Conservation (phyloP, 768 basidiomycete genomes). For the Chiua virens region DNA sequence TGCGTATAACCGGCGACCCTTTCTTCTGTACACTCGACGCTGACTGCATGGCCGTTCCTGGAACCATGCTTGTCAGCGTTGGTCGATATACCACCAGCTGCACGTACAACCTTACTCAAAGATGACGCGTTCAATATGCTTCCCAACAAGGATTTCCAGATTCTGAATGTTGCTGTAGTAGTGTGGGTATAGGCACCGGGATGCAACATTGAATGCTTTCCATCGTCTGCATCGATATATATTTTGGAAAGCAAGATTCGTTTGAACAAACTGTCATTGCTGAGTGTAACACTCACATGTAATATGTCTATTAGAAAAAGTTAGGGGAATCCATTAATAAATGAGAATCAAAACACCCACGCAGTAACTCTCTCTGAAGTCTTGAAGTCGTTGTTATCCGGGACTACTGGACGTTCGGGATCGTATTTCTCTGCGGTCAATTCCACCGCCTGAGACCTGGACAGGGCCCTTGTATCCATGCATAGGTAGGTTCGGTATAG, state of each 20-base stretch:
- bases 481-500: slow-evolving; percentile 20
- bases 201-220: slow-evolving; percentile 32
- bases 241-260: slow-evolving; percentile 30
- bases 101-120: slow-evolving; percentile 41
- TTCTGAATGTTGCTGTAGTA: slow-evolving; percentile 24
- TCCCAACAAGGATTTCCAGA: slow-evolving; percentile 32
- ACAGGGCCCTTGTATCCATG: slow-evolving; percentile 39
- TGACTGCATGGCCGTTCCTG: slow-evolving; percentile 37
- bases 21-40: slow-evolving; percentile 37
- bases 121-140: slow-evolving; percentile 35
- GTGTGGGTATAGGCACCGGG: slow-evolving; percentile 37
- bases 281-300: slow-evolving; percentile 9
- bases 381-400: slow-evolving; percentile 50
- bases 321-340: neutral
- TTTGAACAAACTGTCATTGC: neutral
- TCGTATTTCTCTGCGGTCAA: slow-evolving; percentile 39
- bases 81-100: neutral
- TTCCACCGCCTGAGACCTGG: slow-evolving; percentile 18
- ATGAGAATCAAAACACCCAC: slow-evolving; percentile 8
- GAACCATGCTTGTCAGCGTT: neutral
- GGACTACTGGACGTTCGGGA: slow-evolving; percentile 39
- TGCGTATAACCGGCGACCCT: slow-evolving; percentile 3
- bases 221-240: slow-evolving; percentile 49
- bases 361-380: slow-evolving; percentile 20
- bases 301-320: slow-evolving; percentile 7